Evolutionary conservation across 176 grass and related monocot genomes (phyloP), one percentile per base, ranked within the genome.

Genomic region (Phoenix roebelenii): DNA sequence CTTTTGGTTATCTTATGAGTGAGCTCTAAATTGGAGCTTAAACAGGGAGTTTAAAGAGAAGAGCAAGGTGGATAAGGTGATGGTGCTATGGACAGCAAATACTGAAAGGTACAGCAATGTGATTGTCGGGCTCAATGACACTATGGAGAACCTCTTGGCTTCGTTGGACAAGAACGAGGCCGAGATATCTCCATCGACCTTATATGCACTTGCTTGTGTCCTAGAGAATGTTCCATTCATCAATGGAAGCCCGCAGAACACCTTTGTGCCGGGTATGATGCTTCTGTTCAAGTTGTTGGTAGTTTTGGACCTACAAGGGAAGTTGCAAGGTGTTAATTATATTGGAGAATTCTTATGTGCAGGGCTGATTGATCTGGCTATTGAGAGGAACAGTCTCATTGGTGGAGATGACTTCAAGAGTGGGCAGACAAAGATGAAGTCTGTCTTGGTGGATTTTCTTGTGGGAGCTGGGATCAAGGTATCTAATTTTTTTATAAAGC

Each of bases 371-470:
- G 93, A 98, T 58, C 77, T 98, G 63, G 87, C 93, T 58, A 98
- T 98, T 54, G 82, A 88, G 44, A 84, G 76, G 29, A 98, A 92
- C 56, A 76, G 78, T 54, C 63, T 98, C 51, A 98, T 98, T 70
- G 93, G 87, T 25, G 93, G 93, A 49, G 93, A 98, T 60, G 93
- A 98, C 70, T 98, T 98, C 76, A 98, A 98, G 76, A 98, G 93
- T 69, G 93, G 93, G 15, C 93, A 98, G 52, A 98, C 93, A 44
- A 98, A 98, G 64, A 98, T 98, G 61, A 98, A 98, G 74, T 98
- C 87, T 63, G 93, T 98, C 48, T 69, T 98, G 48, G 93, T 98
- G 2, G 93, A 98, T 70, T 98, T 98, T 62, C 84, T 98, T 64
- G 87, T 98, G 25, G 93, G 93, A 63, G 93, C 93, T 65, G 93